Percentiles rank a stretch among this genome's conserved stretches.
These are phyloP conservation scores for Cairneyella variabilis DNA, from an alignment of 495 filamentous ascomycete genomes.

Conservation along the genomic window DNA sequence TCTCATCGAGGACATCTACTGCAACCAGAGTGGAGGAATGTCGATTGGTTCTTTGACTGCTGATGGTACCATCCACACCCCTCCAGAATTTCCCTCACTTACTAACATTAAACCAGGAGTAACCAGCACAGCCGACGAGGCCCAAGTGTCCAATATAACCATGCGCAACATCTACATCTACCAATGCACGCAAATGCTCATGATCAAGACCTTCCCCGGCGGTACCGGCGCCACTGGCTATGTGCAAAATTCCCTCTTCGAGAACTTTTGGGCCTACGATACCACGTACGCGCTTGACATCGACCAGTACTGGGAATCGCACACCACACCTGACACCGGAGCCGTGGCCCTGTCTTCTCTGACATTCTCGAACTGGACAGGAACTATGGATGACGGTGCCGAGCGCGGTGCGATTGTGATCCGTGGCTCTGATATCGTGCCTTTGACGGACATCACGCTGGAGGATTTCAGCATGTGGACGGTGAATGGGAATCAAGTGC, in stretches of 20 bases:
- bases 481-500: constrained; percentile 39
- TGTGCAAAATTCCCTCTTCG: constrained; percentile 38
- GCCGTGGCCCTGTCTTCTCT: constrained; percentile 49
- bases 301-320: constrained; percentile 18
- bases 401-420: constrained; percentile 46
- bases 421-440: constrained; percentile 41
- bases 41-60: constrained; percentile 29
- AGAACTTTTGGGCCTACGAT: background rate
- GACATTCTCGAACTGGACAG: constrained; percentile 52
- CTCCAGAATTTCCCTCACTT: constrained; percentile 15
- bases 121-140: background rate
- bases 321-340: constrained; percentile 32
- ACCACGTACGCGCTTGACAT: background rate
- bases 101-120: background rate
- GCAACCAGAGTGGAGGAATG: constrained; percentile 50
- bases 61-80: background rate
- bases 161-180: background rate
- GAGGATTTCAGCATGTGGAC: constrained; percentile 57
- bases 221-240: constrained; percentile 50
- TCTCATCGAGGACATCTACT: constrained; percentile 49
- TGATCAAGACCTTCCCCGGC: constrained; percentile 57
- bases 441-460: constrained; percentile 48
- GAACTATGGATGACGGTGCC: constrained; percentile 45
- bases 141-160: no score
- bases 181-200: no score